Percentiles rank a stretch among this genome's conserved stretches.
These are phyloP conservation scores for Suillus sp. DNA, from an alignment of 768 basidiomycete species.

Conservation along the genomic window DNA sequence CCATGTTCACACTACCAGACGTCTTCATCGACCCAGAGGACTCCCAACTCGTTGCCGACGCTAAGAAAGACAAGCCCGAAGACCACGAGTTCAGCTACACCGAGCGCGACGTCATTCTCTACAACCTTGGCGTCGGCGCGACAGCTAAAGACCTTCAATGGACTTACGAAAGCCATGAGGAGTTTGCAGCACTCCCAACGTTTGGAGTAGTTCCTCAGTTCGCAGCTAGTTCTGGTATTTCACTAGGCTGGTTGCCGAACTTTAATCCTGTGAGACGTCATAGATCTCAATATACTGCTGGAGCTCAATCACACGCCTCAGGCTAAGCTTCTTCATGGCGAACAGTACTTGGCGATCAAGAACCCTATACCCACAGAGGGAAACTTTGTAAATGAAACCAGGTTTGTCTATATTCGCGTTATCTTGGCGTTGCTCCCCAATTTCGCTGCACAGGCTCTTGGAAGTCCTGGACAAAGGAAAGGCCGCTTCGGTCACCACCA, in stretches of 20 bases:
- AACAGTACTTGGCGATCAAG: slow-evolving; percentile 91
- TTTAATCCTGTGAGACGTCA: slow-evolving; percentile 78
- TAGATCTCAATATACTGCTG: slow-evolving; percentile 9
- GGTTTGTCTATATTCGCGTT: slow-evolving; percentile 42
- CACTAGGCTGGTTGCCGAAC: slow-evolving; percentile 90
- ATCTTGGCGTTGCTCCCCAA: not conserved
- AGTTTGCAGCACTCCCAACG: slow-evolving; percentile 85
- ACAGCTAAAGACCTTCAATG: slow-evolving; percentile 90
- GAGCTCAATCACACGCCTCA: slow-evolving; percentile 28
- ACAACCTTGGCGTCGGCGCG: slow-evolving; percentile 94
- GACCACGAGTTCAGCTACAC: slow-evolving; percentile 71
- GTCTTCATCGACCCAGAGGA: slow-evolving; percentile 80
- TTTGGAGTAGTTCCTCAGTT: slow-evolving; percentile 97
- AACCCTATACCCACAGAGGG: slow-evolving; percentile 85
- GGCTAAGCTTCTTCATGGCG: slow-evolving; percentile 97
- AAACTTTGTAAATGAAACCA: slow-evolving; percentile 71
- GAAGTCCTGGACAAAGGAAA: slow-evolving; percentile 93
- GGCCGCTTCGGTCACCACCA: slow-evolving; percentile 82
- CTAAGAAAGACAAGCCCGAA: slow-evolving; percentile 63
- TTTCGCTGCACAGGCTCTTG: slow-evolving; percentile 49
- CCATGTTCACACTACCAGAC: slow-evolving; percentile 44
- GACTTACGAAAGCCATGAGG: slow-evolving; percentile 87
- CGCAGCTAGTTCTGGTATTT: slow-evolving; percentile 60
- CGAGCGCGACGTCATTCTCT: slow-evolving; percentile 90
- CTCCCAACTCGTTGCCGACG: slow-evolving; percentile 76